Percentiles rank a stretch among this genome's conserved stretches.
phyloP scores from a whole-genome alignment of 805 yeast genomes.

The Yamadazyma scolyti region DNA sequence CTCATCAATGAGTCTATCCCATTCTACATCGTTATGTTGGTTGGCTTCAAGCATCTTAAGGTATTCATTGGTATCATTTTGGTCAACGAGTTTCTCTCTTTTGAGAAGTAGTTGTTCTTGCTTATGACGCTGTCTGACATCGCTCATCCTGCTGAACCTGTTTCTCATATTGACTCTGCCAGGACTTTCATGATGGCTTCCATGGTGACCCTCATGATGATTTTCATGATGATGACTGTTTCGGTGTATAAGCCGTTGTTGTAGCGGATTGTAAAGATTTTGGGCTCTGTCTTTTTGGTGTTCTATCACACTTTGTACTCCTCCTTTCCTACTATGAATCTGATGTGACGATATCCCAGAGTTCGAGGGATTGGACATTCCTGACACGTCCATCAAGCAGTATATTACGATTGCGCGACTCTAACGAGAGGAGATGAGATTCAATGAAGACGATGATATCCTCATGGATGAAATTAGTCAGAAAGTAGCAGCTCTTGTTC shows the following conservation, averaged over 20 bases:
- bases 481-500: constrained; percentile 5
- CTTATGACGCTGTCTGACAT: constrained; percentile 22
- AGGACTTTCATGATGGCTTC: constrained; percentile 6
- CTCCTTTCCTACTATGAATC: background rate
- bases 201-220: too few species aligned
- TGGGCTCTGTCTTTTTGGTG: constrained; percentile 5
- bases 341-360: constrained; percentile 1
- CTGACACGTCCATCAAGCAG: too few species aligned
- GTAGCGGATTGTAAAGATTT: constrained; percentile 9
- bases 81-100: constrained; percentile 15
- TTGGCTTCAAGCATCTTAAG: constrained; percentile 9
- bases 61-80: constrained; percentile 13
- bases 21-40: constrained; percentile 12
- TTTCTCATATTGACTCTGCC: constrained; percentile 7
- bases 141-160: constrained; percentile 14
- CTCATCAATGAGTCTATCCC: constrained; percentile 21
- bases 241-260: constrained; percentile 3
- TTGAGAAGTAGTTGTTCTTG: constrained; percentile 14
- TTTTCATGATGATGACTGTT: constrained; percentile 3
- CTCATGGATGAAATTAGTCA: constrained; percentile 14
- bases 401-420: too few species aligned
- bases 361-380: too few species aligned
- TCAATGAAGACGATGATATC: constrained; percentile 14
- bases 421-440: too few species aligned
- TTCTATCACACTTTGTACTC: constrained; percentile 2